Conservation (phyloP, 129 eudicot genomes). For the Logfia minima region DNA sequence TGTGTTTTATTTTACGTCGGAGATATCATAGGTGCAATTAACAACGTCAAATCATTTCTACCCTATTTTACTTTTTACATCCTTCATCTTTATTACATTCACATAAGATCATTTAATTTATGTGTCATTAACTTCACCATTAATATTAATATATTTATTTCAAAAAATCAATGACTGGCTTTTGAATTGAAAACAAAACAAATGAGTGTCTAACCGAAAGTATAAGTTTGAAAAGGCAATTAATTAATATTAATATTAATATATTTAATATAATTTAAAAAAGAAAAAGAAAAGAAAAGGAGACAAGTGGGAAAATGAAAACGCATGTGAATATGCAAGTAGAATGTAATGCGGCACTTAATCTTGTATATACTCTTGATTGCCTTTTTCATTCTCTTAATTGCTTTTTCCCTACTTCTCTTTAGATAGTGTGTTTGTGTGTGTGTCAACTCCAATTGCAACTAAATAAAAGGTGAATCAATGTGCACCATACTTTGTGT, state of each 20-base stretch:
- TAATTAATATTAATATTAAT: not conserved
- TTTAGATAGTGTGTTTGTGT: too few species aligned
- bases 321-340: slow-evolving; percentile 9
- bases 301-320: slow-evolving; percentile 2
- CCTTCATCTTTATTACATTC: too few species aligned
- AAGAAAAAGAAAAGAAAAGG: not conserved
- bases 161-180: not conserved
- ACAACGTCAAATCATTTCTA: too few species aligned
- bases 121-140: too few species aligned
- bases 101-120: too few species aligned
- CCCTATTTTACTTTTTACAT: too few species aligned
- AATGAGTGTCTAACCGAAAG: not conserved
- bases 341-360: not conserved
- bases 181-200: not conserved
- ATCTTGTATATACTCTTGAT: not conserved
- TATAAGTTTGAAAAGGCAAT: not conserved
- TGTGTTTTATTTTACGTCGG: too few species aligned
- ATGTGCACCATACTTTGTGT: too few species aligned
- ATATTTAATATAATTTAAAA: not conserved
- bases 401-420: not conserved
- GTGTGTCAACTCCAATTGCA: too few species aligned
- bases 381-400: not conserved
- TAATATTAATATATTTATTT: too few species aligned
- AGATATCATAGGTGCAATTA: too few species aligned
- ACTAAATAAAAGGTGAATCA: too few species aligned